A percentile compares a stretch with the other conserved stretches of the same genome.
phyloP scores from a whole-genome alignment of 192 early-diverging fungal genomes.

The Entophlyctis luteolus region DNA sequence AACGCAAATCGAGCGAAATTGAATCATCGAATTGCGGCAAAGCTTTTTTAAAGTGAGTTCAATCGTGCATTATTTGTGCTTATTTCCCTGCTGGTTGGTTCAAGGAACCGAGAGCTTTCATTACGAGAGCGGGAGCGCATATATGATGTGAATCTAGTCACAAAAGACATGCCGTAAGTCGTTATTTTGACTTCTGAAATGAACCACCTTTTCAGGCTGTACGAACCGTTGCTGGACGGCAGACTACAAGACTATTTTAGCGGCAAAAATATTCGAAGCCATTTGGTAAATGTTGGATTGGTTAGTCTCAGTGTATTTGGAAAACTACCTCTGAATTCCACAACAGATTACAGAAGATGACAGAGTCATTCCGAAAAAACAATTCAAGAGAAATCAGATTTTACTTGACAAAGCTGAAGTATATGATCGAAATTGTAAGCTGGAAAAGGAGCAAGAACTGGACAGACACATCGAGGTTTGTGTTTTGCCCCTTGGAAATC shows the following conservation, averaged over 20 bases:
- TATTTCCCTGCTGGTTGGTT: neutral
- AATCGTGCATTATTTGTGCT: neutral
- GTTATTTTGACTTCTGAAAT: neutral
- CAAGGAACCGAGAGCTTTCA: neutral
- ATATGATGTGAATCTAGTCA: conserved; percentile 55
- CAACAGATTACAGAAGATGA: conserved; percentile 45
- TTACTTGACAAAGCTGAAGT: conserved; percentile 41
- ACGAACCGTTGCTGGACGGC: conserved; percentile 55
- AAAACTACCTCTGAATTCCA: neutral
- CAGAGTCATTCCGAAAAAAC: conserved; percentile 40
- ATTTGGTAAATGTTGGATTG: conserved; percentile 50
- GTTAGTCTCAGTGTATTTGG: conserved; percentile 23
- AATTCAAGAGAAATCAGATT: conserved; percentile 54
- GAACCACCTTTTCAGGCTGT: conserved; percentile 22
- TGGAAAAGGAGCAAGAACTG: conserved; percentile 42
- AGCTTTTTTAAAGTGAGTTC: neutral
- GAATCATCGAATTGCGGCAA: neutral
- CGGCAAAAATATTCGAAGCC: conserved; percentile 41
- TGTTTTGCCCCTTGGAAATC: neutral
- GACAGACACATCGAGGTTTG: conserved; percentile 53
- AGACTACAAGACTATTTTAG: conserved; percentile 56
- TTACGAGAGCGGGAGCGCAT: conserved; percentile 42
- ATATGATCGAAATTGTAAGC: conserved; percentile 31
- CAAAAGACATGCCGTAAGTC: conserved; percentile 41
- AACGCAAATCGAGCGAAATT: neutral